These are phyloP conservation scores for Strobilomyces dryophilus DNA, from an alignment of 768 basidiomycete genomes.

Conservation along the genomic window DNA sequence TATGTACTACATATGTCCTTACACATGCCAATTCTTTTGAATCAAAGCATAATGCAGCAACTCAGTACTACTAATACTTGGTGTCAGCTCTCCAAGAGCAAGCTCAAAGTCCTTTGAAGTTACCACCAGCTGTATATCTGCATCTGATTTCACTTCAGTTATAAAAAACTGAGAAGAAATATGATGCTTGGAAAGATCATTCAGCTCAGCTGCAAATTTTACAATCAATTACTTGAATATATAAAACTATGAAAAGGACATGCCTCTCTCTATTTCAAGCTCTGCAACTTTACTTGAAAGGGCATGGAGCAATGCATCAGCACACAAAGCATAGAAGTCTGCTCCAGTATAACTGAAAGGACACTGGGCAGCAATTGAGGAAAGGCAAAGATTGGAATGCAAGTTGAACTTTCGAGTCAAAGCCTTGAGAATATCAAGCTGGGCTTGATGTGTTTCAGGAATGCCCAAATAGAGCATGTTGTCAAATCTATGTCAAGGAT, in stretches of 20 bases:
- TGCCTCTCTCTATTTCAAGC: slow-evolving; percentile 74
- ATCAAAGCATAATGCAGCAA: slow-evolving; percentile 79
- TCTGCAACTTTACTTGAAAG: slow-evolving; percentile 85
- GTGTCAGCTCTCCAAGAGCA: slow-evolving; percentile 68
- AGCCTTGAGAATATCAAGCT: slow-evolving; percentile 82
- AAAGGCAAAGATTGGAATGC: slow-evolving; percentile 61
- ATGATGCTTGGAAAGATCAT: slow-evolving; percentile 39
- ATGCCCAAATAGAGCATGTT: slow-evolving; percentile 94
- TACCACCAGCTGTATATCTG: slow-evolving; percentile 76
- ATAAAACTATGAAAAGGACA: neutral
- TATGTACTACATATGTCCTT: neutral
- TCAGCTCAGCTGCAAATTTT: slow-evolving; percentile 31
- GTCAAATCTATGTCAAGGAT: slow-evolving; percentile 68
- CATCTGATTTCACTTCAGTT: slow-evolving; percentile 66
- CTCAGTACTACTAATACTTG: slow-evolving; percentile 81
- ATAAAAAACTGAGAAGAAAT: slow-evolving; percentile 90
- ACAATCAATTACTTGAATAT: neutral
- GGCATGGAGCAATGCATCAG: slow-evolving; percentile 93
- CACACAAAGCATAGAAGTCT: slow-evolving; percentile 96
- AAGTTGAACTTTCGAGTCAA: slow-evolving; percentile 91
- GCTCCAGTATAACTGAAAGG: slow-evolving; percentile 96
- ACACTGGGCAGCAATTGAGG: slow-evolving; percentile 62
- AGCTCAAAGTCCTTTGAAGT: slow-evolving; percentile 67
- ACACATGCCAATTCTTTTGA: slow-evolving; percentile 17
- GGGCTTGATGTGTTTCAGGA: slow-evolving; percentile 81